These are phyloP conservation scores for Trichosanthes truncata DNA, from an alignment of 306 rosid genomes.

Conservation along the genomic window DNA sequence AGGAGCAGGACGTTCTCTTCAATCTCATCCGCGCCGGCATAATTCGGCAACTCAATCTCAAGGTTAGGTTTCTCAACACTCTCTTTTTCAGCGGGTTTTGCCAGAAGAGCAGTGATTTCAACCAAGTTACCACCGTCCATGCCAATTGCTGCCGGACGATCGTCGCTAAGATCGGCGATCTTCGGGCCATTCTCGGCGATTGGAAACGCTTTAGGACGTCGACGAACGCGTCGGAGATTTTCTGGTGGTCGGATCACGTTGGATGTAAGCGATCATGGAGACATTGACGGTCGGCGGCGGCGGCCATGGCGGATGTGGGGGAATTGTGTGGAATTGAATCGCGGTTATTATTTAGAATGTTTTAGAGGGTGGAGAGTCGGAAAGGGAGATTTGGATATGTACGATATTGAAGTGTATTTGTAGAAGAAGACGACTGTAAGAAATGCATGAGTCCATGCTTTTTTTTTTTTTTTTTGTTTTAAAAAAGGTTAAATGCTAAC, in stretches of 20 bases:
- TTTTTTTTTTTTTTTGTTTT: too few species aligned
- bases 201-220: slow-evolving; percentile 54
- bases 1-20: slow-evolving; percentile 69
- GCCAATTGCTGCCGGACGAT: slow-evolving; percentile 77
- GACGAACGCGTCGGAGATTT: neutral
- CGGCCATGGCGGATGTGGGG: too few species aligned
- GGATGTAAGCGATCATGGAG: slow-evolving; percentile 51
- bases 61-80: slow-evolving; percentile 58
- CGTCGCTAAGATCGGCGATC: slow-evolving; percentile 44
- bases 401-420: neutral
- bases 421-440: neutral
- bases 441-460: neutral
- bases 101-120: slow-evolving; percentile 49
- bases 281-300: neutral
- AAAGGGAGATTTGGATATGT: too few species aligned
- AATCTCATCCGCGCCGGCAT: slow-evolving; percentile 28
- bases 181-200: slow-evolving; percentile 31
- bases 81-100: slow-evolving; percentile 80
- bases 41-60: slow-evolving; percentile 27
- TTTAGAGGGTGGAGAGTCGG: too few species aligned
- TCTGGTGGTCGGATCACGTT: slow-evolving; percentile 33
- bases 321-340: neutral
- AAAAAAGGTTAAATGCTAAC: too few species aligned
- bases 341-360: too few species aligned
- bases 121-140: slow-evolving; percentile 49